These are phyloP conservation scores for Zymoseptoria crescenta DNA, from an alignment of 2,329 filamentous ascomycete species.

Conservation along the genomic window DNA sequence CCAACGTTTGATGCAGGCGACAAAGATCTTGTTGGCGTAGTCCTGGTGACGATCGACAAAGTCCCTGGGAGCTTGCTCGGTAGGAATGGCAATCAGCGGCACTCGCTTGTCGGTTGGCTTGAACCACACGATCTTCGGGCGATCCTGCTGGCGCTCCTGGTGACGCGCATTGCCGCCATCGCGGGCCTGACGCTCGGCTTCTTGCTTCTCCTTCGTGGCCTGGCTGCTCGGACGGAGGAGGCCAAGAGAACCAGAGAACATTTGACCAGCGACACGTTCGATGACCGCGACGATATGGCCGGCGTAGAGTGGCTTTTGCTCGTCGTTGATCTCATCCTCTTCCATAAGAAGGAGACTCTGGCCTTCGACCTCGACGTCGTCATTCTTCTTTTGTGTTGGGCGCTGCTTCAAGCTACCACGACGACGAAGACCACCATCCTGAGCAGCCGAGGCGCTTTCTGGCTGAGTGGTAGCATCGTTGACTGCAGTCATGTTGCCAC, in stretches of 20 bases:
- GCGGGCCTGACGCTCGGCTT: slow-evolving; percentile 85
- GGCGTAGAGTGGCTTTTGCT: slow-evolving; percentile 94
- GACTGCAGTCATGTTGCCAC: slow-evolving; percentile 61
- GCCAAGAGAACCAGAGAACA: slow-evolving; percentile 94
- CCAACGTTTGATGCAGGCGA: slow-evolving; percentile 98
- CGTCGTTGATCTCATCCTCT: slow-evolving; percentile 97
- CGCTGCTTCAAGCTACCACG: slow-evolving; percentile 93
- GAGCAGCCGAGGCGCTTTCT: slow-evolving; percentile 52
- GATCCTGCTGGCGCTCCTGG: slow-evolving; percentile 80
- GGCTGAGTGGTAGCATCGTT: slow-evolving; percentile 52
- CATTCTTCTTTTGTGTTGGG: slow-evolving; percentile 99
- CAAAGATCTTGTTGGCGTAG: slow-evolving; percentile 95
- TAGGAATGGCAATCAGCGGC: slow-evolving; percentile 93
- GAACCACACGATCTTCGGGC: slow-evolving; percentile 99
- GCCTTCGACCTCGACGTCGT: slow-evolving; percentile 96
- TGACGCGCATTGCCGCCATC: slow-evolving; percentile 68
- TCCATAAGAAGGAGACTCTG: slow-evolving; percentile 95
- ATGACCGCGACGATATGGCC: slow-evolving; percentile 96
- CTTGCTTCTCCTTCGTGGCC: slow-evolving; percentile 98
- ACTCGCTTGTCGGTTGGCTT: slow-evolving; percentile 99
- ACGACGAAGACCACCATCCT: slow-evolving; percentile 80
- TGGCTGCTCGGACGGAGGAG: slow-evolving; percentile 93
- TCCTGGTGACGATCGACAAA: slow-evolving; percentile 98
- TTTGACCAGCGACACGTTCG: slow-evolving; percentile 92
- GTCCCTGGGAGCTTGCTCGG: slow-evolving; percentile 92